Percentiles rank a stretch among this genome's conserved stretches.
These are phyloP conservation scores for Zea mays DNA, from an alignment of 176 grass and related monocot species.

Conservation along the genomic window DNA sequence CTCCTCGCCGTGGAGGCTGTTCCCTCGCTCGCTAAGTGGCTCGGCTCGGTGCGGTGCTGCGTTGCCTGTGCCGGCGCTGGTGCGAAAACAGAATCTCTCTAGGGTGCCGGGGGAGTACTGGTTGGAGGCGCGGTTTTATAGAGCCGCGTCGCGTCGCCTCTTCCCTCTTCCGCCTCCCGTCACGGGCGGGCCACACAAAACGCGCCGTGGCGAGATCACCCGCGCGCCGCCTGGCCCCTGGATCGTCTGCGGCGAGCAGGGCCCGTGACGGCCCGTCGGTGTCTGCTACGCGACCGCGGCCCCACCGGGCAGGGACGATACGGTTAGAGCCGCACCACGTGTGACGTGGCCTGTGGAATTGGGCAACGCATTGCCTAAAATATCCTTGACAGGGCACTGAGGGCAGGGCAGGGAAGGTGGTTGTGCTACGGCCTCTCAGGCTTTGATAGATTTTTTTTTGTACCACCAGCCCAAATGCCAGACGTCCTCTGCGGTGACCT, in stretches of 20 bases:
- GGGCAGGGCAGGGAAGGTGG: slow-evolving; percentile 7
- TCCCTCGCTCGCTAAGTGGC: not conserved
- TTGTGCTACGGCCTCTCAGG: not conserved
- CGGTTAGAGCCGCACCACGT: slow-evolving; percentile 10
- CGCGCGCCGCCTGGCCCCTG: slow-evolving; percentile 4
- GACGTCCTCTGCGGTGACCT: not conserved
- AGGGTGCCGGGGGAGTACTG: not conserved
- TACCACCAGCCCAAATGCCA: not conserved
- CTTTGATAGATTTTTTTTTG: not conserved
- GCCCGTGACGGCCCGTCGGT: slow-evolving; percentile 35
- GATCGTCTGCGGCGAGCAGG: slow-evolving; percentile 35
- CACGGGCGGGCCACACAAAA: not conserved
- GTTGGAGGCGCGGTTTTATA: slow-evolving; percentile 22
- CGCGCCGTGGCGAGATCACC: slow-evolving; percentile 12
- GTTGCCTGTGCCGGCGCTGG: slow-evolving; percentile 1
- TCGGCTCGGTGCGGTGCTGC: not conserved
- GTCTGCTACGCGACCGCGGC: not conserved
- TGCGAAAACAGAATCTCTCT: slow-evolving; percentile 23
- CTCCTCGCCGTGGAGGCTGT: slow-evolving; percentile 10
- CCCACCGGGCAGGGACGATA: not conserved
- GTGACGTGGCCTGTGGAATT: not conserved
- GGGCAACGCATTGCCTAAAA: slow-evolving; percentile 6
- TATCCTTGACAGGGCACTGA: not conserved
- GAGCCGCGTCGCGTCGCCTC: slow-evolving; percentile 41
- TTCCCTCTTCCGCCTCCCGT: not conserved